phyloP scores from a whole-genome alignment of 1,284 basidiomycete species.

The Ustilago xerochloae region DNA sequence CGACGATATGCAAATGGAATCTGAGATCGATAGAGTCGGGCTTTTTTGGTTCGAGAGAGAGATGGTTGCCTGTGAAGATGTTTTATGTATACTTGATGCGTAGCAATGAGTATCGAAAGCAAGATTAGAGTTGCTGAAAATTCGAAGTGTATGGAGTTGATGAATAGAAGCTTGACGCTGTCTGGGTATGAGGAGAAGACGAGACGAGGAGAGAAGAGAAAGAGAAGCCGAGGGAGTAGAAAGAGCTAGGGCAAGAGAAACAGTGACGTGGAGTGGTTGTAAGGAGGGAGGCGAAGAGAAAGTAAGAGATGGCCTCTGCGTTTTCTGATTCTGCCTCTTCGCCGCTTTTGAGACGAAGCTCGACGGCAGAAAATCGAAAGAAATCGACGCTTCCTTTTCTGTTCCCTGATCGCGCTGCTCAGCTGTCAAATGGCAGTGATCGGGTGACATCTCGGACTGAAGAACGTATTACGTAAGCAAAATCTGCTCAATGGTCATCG shows the following conservation, averaged over 20 bases:
- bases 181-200: background rate
- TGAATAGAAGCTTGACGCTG: no score
- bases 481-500: background rate
- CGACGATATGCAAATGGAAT: background rate
- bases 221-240: background rate
- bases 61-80: background rate
- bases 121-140: no score
- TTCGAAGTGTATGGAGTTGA: no score
- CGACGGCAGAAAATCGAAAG: background rate
- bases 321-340: background rate
- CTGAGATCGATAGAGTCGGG: background rate
- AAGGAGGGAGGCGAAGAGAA: background rate
- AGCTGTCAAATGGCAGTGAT: slow-evolving; percentile 5
- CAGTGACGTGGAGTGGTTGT: no score
- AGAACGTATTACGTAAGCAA: slow-evolving; percentile 16
- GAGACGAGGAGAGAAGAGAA: background rate
- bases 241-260: no score
- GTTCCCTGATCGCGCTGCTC: slow-evolving; percentile 1
- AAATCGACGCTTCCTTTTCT: background rate
- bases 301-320: background rate
- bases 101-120: background rate
- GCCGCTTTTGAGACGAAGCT: background rate
- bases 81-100: background rate
- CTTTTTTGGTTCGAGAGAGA: no score
- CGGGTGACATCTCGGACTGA: background rate